Evolutionary conservation across 192 early-diverging fungal species (phyloP), one percentile per base, ranked within the genome.

Genomic region (Backusella liffmaniae): DNA sequence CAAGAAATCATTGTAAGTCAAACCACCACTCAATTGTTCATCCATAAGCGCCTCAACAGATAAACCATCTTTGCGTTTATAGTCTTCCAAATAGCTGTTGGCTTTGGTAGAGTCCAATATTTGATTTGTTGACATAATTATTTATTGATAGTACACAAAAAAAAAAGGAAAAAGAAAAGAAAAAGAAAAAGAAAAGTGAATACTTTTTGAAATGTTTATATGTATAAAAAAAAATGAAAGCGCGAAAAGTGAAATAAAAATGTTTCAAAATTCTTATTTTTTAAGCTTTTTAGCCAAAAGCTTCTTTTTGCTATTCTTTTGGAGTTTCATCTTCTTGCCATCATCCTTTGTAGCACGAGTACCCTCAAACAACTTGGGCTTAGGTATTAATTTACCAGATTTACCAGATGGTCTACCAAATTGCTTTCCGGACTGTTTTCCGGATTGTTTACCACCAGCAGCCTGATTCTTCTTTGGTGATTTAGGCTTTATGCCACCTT

Each of bases 1-100:
- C 86, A 99, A 84, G 76, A 99, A 96, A 85, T 99, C 97, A 86
- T 97, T 98, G 88, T 99, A 99, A 53, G 97, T 99, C 72, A 99
- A 86, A 32, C 97, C 97, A 75, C 95, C 96, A 56, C 89, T 89
- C 29, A 87, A 76, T 74, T 88, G 79, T 74, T 90, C 88, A 82
- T 97, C 93, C 79, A 99, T 91, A 37, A 99, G 86, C 78, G 96
- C 90, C 76, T 85, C 87, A 66, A 89, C 95, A 26, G 94, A 86
- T 70, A 97, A 88, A 26, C 97, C 97, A 86, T 99, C 96, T 62
- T 72, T 68, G 68, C 80, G 66, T 16, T 73, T 66, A 73, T 87
- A 84, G 29, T 72, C 53, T 35, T 26, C 42, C 21, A 74, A 67
- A 12, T 30, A 23, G 2, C 12, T 13, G 13, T 67, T 39, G 10